These are phyloP conservation scores for Colletotrichum sp. DNA, from an alignment of 2,329 filamentous ascomycete species.

Conservation along the genomic window DNA sequence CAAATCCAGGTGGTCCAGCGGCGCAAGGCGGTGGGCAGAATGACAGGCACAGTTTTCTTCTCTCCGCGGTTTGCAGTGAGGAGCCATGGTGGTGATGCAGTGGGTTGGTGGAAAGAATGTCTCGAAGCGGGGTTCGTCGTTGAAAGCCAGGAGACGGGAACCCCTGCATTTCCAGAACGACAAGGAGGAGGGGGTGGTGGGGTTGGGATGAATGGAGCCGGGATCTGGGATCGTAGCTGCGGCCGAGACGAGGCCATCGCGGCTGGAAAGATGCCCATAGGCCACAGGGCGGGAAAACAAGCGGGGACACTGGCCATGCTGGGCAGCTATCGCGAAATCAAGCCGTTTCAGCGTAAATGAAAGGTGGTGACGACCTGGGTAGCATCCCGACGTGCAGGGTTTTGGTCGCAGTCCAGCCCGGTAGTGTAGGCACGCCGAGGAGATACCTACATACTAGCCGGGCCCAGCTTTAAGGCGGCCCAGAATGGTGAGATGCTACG, in stretches of 20 bases:
- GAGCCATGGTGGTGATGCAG: not conserved
- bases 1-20: conserved; percentile 4
- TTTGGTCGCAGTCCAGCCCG: not conserved
- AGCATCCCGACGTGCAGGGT: conserved; percentile 15
- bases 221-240: not conserved
- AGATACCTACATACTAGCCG: not conserved
- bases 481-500: not conserved
- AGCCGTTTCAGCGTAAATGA: conserved; percentile 22
- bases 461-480: not conserved
- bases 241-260: not conserved
- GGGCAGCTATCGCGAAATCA: conserved; percentile 11
- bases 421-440: not conserved
- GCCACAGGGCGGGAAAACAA: conserved; percentile 2
- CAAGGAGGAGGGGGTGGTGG: not conserved
- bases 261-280: conserved; percentile 18
- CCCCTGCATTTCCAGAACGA: not conserved
- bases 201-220: not conserved
- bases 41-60: not conserved
- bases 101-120: not conserved
- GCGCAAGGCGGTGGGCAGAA: not conserved
- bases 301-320: conserved; percentile 9
- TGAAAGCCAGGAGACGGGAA: conserved; percentile 7
- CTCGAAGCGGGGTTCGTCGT: not conserved
- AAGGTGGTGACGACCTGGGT: not conserved
- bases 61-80: not conserved